A percentile compares a stretch with the other conserved stretches of the same genome.
These are phyloP conservation scores for Delphinella strobiligena DNA, from an alignment of 2,329 filamentous ascomycete genomes.

Conservation along the genomic window DNA sequence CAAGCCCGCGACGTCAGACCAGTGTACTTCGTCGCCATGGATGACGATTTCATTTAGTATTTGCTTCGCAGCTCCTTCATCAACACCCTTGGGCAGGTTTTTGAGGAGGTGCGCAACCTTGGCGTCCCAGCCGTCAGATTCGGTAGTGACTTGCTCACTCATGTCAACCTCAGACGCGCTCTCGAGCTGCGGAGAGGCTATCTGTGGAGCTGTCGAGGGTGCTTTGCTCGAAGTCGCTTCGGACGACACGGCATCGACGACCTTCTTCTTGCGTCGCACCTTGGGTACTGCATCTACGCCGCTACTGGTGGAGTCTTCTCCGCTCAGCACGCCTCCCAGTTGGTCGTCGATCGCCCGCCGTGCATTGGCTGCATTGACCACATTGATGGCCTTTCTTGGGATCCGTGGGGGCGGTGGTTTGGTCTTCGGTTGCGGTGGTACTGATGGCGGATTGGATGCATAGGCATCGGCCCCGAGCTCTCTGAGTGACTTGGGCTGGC, in stretches of 20 bases:
- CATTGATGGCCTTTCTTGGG: constrained; percentile 24
- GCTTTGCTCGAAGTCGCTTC: neutral
- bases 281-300: constrained; percentile 2
- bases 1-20: constrained; percentile 85
- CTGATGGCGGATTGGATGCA: constrained; percentile 4
- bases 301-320: constrained; percentile 9
- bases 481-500: constrained; percentile 13
- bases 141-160: constrained; percentile 9
- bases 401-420: constrained; percentile 14
- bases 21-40: constrained; percentile 86
- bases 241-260: neutral
- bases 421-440: neutral
- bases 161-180: neutral
- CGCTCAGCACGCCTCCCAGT: constrained; percentile 7
- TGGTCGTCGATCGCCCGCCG: constrained; percentile 21
- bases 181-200: constrained; percentile 1
- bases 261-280: constrained; percentile 32
- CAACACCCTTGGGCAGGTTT: constrained; percentile 68
- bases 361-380: constrained; percentile 20
- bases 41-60: constrained; percentile 95
- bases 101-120: constrained; percentile 57
- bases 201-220: neutral
- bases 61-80: constrained; percentile 71
- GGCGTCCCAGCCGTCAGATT: constrained; percentile 45
- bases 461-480: constrained; percentile 4